Evolutionary conservation across 2,329 filamentous ascomycete species (phyloP).

Genomic region (Cadophora luteo-olivacea): DNA sequence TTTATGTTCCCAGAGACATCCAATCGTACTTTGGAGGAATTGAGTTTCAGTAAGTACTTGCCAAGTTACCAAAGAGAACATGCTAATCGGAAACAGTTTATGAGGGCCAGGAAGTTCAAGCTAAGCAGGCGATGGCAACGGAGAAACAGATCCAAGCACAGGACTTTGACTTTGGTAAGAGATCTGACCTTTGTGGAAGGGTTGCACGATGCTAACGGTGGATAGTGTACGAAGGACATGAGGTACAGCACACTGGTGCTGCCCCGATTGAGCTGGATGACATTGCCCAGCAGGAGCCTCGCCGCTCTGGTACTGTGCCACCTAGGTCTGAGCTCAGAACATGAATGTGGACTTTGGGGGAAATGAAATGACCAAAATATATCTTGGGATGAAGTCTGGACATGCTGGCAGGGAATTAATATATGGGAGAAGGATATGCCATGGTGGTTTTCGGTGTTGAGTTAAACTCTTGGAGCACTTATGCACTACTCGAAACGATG

Average conservation of each 20-base stretch:
- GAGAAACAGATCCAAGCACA: conserved; percentile 44
- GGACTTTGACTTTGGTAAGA: conserved; percentile 8
- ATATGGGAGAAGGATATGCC: too few species aligned
- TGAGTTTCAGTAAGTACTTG: conserved; percentile 50
- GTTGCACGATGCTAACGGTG: neutral
- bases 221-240: conserved; percentile 43
- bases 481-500: neutral
- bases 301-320: neutral
- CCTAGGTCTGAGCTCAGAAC: neutral
- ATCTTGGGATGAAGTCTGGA: neutral
- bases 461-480: neutral
- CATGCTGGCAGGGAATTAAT: neutral
- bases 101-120: conserved; percentile 33
- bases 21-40: conserved; percentile 52
- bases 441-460: neutral
- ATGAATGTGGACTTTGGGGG: too few species aligned
- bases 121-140: conserved; percentile 44
- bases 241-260: neutral
- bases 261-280: conserved; percentile 5
- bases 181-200: neutral
- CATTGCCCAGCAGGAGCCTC: neutral
- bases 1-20: conserved; percentile 54
- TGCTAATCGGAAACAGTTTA: conserved; percentile 38
- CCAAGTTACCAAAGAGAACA: neutral
- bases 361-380: too few species aligned